A percentile compares a stretch with the other conserved stretches of the same genome.
These are phyloP conservation scores for Globisporangium okanoganense DNA, from an alignment of 352 stramenopile genomes.

Conservation along the genomic window DNA sequence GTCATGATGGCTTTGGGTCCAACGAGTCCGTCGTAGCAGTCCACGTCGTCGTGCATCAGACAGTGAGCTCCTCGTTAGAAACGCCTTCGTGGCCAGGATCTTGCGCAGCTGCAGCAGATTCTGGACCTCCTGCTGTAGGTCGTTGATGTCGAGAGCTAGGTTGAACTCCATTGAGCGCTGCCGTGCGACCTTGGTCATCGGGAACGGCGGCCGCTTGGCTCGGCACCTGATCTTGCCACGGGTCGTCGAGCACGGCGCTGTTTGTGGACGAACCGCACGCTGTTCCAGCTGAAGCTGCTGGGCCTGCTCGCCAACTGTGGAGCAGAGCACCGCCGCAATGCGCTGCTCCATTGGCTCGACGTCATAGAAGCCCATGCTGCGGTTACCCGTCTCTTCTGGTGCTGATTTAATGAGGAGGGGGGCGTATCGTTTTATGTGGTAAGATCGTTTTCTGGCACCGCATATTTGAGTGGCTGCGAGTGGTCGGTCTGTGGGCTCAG, in stretches of 20 bases:
- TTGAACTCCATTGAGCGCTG: constrained; percentile 43
- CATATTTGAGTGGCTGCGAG: background rate
- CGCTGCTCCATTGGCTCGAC: background rate
- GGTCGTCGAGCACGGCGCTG: background rate
- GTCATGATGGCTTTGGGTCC: constrained; percentile 20
- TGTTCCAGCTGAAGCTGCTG: background rate
- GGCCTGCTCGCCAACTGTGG: background rate
- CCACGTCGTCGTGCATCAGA: constrained; percentile 17
- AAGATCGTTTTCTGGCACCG: background rate
- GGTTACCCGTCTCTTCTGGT: background rate
- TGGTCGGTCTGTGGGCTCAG: background rate
- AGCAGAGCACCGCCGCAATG: background rate
- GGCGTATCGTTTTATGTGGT: too few species aligned
- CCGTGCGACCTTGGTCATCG: constrained; percentile 7
- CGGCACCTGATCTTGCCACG: background rate
- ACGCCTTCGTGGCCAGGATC: constrained; percentile 11
- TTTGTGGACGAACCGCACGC: background rate
- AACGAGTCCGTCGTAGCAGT: constrained; percentile 13
- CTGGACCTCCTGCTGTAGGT: constrained; percentile 31
- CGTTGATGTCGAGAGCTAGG: constrained; percentile 41
- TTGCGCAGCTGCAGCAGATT: constrained; percentile 9
- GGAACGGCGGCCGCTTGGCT: background rate
- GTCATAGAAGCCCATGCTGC: background rate
- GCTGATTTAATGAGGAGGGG: background rate
- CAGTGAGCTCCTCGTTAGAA: background rate